phyloP scores from a whole-genome alignment of 192 early-diverging fungal genomes.

The Allomyces arbusculus region DNA sequence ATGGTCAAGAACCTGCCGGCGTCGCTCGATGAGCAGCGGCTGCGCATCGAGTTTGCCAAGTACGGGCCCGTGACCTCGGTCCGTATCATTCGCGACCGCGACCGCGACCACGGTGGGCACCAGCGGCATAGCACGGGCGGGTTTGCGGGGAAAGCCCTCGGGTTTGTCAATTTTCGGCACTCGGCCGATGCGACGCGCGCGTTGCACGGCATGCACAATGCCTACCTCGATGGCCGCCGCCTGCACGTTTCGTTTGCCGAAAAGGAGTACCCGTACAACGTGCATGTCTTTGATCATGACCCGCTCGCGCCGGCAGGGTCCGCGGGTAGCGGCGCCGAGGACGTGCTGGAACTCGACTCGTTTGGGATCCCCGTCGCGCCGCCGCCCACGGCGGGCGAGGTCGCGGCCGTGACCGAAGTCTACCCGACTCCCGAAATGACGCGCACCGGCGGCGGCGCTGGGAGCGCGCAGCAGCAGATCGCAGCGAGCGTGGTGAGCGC shows the following conservation, averaged over 20 bases:
- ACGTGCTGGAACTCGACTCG: too few species aligned
- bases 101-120: background rate
- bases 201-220: background rate
- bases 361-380: too few species aligned
- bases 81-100: background rate
- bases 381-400: too few species aligned
- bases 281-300: background rate
- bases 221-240: background rate
- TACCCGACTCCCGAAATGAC: too few species aligned
- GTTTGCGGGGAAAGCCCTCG: background rate
- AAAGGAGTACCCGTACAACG: background rate
- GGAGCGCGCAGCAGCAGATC: too few species aligned
- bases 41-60: background rate
- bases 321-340: too few species aligned
- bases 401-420: too few species aligned
- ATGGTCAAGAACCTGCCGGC: background rate
- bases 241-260: background rate
- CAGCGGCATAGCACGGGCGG: too few species aligned
- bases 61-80: background rate
- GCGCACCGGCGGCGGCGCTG: too few species aligned
- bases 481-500: too few species aligned
- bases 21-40: background rate
- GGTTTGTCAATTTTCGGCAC: background rate
- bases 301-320: background rate
- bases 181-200: background rate